Conservation (phyloP, 768 basidiomycete species). For the Piloderma croceum region DNA sequence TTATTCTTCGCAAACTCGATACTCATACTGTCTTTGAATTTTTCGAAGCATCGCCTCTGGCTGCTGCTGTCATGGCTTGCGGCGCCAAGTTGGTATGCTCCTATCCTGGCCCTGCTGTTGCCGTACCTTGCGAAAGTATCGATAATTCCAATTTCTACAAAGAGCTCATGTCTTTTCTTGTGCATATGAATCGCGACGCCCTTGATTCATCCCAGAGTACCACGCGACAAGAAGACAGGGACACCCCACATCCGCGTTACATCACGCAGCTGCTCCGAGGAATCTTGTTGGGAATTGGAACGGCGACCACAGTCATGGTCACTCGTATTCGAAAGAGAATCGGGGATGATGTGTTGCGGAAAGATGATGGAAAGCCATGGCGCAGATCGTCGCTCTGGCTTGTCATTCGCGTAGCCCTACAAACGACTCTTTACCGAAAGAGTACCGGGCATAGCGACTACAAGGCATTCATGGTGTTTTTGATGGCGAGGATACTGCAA, state of each 20-base stretch:
- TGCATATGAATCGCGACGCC: constrained; percentile 27
- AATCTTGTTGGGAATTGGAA: constrained; percentile 41
- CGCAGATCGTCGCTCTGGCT: constrained; percentile 48
- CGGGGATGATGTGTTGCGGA: constrained; percentile 43
- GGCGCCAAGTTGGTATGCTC: constrained; percentile 40
- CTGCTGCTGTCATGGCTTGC: constrained; percentile 29
- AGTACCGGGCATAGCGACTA: too few relatives aligned
- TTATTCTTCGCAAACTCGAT: constrained; percentile 32
- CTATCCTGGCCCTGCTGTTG: constrained; percentile 43
- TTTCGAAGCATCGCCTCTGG: constrained; percentile 40
- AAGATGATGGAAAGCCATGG: constrained; percentile 37
- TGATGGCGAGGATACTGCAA: too few relatives aligned
- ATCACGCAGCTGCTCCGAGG: constrained; percentile 44
- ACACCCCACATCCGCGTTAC: constrained; percentile 39
- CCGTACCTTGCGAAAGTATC: constrained; percentile 25
- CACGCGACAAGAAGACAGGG: constrained; percentile 36
- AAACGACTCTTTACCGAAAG: constrained; percentile 27
- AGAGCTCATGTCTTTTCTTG: constrained; percentile 32
- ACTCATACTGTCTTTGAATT: constrained; percentile 33
- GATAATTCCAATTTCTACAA: constrained; percentile 25
- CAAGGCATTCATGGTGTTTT: too few relatives aligned
- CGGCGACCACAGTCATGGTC: constrained; percentile 17
- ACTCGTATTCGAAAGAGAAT: constrained; percentile 39
- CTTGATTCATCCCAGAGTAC: constrained; percentile 30
- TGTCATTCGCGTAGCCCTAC: constrained; percentile 40